Base-by-base conservation (phyloP, 768 basidiomycete species). In the Scleroderma bovista region DNA sequence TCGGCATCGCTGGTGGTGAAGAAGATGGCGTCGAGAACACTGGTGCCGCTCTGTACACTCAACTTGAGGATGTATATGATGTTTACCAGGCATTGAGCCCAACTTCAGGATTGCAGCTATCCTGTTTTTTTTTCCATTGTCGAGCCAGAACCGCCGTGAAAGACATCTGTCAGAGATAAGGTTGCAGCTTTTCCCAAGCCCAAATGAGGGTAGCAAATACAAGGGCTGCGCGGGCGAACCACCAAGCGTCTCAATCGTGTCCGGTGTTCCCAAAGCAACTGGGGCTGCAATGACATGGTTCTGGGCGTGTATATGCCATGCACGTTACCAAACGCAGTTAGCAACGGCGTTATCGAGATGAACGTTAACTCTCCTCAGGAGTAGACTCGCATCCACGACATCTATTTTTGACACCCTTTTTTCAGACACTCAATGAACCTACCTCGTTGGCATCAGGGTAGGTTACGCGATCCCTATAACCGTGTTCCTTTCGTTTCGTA, bases 1-100 rank as follows among this genome's bases (percentile, higher is more conserved):
- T 99, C 68, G 96, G 96, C 64, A 98, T 99, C 72, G 98, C 96
- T 44, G 96, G 96, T 63, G 96, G 96, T 61, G 96, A 99, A 70
- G 96, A 99, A 69, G 96, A 98, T 64, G 95, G 96, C 66, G 96
- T 99, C 44, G 95, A 99, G 74, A 99, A 99, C 79, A 86, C 92
- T 40, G 83, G 76, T 37, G 93, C 92, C 54, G 96, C 80, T 52
- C 76, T 98, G 62, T 99, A 99, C 79, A 99, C 96, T 23, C 96
- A 99, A 70, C 94, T 96, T 36, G 86, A 92, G 60, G 95, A 99
- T 60, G 84, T 99, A 61, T 95, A 75, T 61, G 94, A 97, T 46
- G 89, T 99, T 54, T 78, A 95, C 78, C 68, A 76, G 49, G 88
- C 91, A n/a, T 72, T 99, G 59, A 80, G 71, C 73, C 72, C 79